phyloP scores from a whole-genome alignment of 441 rosid genomes.

The Eruca vesicaria region DNA sequence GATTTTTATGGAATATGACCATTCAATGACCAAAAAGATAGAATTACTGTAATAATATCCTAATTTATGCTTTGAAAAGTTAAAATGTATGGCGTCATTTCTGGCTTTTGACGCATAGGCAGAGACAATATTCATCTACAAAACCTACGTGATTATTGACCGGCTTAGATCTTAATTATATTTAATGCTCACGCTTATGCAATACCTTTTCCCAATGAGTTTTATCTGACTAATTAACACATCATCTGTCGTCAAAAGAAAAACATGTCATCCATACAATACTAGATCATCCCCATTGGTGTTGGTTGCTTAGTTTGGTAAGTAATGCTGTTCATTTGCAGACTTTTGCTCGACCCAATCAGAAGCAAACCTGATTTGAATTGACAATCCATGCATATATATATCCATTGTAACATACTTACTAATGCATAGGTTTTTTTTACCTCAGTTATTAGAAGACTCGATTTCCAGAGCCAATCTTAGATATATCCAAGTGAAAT shows the following conservation, averaged over 20 bases:
- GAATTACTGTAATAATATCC: not conserved
- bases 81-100: slow-evolving; percentile 14
- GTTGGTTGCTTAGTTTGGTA: not conserved
- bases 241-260: not conserved
- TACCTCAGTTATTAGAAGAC: too few relatives aligned
- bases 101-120: slow-evolving; percentile 29
- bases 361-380: not conserved
- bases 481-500: too few relatives aligned
- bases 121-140: slow-evolving; percentile 15
- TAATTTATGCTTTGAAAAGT: not conserved
- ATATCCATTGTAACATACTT: not conserved
- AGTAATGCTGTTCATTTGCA: not conserved
- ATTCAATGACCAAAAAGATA: slow-evolving; percentile 20
- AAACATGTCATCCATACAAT: not conserved
- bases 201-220: not conserved
- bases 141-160: slow-evolving; percentile 24
- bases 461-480: too few relatives aligned
- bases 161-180: not conserved
- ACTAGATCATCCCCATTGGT: not conserved
- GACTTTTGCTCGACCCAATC: not conserved
- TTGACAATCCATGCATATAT: not conserved
- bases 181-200: slow-evolving; percentile 16
- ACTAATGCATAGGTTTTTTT: not conserved
- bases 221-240: not conserved
- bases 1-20: slow-evolving; percentile 24